Conservation (phyloP, 148 eudicot genomes). For the Chenopodium album region DNA sequence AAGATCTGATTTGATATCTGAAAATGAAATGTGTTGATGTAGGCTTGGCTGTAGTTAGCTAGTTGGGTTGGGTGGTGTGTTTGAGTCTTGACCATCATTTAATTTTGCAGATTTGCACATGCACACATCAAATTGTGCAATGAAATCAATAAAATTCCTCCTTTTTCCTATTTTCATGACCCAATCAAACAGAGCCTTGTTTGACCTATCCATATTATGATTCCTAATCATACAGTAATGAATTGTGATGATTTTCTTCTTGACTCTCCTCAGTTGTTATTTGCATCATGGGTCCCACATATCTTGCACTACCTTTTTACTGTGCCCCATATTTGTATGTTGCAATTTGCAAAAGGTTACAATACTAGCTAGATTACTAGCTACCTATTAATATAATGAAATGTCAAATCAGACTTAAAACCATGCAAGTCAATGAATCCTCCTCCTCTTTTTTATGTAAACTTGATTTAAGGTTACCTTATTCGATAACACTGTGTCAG, state of each 20-base stretch:
- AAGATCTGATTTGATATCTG: conserved; percentile 21
- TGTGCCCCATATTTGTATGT: background rate
- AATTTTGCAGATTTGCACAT: conserved; percentile 21
- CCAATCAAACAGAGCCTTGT: conserved; percentile 15
- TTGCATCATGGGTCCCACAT: conserved; percentile 26
- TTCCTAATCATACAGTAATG: conserved; percentile 17
- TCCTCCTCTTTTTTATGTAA: background rate
- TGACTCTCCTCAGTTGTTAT: conserved; percentile 22
- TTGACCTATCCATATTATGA: conserved; percentile 19
- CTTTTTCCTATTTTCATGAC: conserved; percentile 20
- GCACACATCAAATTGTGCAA: conserved; percentile 6
- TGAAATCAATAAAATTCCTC: background rate
- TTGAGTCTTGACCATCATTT: conserved; percentile 14
- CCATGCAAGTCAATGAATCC: background rate
- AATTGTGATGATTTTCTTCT: conserved; percentile 20
- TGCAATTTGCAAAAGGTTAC: conserved; percentile 14
- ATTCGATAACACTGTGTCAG: too few relatives aligned
- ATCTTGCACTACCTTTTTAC: background rate
- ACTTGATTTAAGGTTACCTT: background rate
- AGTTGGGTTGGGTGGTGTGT: background rate
- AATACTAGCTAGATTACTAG: background rate
- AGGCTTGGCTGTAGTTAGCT: conserved; percentile 1
- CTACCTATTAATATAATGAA: conserved; percentile 2
- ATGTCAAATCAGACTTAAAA: conserved; percentile 14
- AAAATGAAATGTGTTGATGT: conserved; percentile 3